Evolutionary conservation across 1,139 yeast genomes (phyloP).

Genomic region (Scheffersomyces insectosa): DNA sequence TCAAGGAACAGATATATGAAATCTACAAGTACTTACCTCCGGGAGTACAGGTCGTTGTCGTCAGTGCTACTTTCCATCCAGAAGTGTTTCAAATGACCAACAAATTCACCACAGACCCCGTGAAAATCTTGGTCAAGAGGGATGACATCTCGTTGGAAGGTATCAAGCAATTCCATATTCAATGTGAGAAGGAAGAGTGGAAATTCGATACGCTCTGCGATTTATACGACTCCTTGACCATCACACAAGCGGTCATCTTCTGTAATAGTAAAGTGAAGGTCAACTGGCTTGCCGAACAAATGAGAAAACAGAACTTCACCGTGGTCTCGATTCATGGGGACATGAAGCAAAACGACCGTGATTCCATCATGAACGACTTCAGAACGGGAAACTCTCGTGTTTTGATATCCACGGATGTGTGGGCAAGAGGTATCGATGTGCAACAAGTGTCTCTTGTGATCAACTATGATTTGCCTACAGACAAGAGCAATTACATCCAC

Average conservation of each 20-base stretch:
- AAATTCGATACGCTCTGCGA: constrained; percentile 94
- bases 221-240: constrained; percentile 87
- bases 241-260: constrained; percentile 94
- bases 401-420: constrained; percentile 89
- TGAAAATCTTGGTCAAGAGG: constrained; percentile 83
- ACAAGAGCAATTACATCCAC: constrained; percentile 87
- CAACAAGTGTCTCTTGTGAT: constrained; percentile 96
- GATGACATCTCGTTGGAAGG: constrained; percentile 90
- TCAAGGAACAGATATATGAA: constrained; percentile 89
- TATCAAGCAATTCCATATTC: constrained; percentile 81
- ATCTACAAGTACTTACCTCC: constrained; percentile 80
- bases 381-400: constrained; percentile 79
- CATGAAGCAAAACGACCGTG: constrained; percentile 93
- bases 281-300: constrained; percentile 82
- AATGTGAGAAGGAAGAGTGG: constrained; percentile 92
- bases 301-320: constrained; percentile 79
- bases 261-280: constrained; percentile 93
- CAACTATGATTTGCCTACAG: constrained; percentile 85
- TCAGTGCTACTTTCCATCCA: constrained; percentile 86
- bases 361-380: constrained; percentile 84
- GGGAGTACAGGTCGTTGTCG: constrained; percentile 86
- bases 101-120: constrained; percentile 89
- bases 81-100: constrained; percentile 85
- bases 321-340: constrained; percentile 97
- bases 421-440: constrained; percentile 98